These are phyloP conservation scores for Pseudocercospora eumusae DNA, from an alignment of 2,329 filamentous ascomycete species.

Conservation along the genomic window DNA sequence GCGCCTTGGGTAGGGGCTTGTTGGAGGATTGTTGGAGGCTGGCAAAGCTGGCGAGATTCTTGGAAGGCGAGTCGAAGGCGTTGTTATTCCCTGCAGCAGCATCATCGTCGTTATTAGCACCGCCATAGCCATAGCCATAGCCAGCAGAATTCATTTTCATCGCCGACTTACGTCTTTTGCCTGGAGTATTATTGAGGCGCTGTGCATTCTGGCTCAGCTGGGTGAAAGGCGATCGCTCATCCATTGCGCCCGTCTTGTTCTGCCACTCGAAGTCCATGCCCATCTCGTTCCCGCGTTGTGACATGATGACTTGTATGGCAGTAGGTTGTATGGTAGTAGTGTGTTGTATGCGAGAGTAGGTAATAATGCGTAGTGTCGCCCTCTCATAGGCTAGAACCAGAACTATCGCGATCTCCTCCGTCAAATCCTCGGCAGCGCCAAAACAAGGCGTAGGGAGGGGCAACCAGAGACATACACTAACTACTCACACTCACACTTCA, in stretches of 20 bases:
- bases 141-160: not conserved
- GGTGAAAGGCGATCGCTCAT: conserved; percentile 52
- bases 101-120: conserved; percentile 9
- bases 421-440: not conserved
- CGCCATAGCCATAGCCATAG: not conserved
- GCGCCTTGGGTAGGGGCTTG: conserved; percentile 46
- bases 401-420: not conserved
- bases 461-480: not conserved
- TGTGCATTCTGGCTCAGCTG: conserved; percentile 42
- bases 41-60: conserved; percentile 54
- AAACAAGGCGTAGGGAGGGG: not conserved
- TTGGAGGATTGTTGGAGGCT: conserved; percentile 42
- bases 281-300: conserved; percentile 45
- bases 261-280: conserved; percentile 59
- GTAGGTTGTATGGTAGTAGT: not conserved
- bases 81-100: conserved; percentile 32
- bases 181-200: conserved; percentile 25
- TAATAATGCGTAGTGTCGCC: not conserved
- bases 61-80: conserved; percentile 51
- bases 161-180: conserved; percentile 27
- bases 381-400: not conserved
- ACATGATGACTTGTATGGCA: conserved; percentile 28
- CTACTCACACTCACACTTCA: too few species aligned
- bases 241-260: conserved; percentile 49
- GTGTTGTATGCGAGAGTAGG: not conserved